These are phyloP conservation scores for Pythium phragmiticola DNA, from an alignment of 352 stramenopile genomes.

Conservation along the genomic window DNA sequence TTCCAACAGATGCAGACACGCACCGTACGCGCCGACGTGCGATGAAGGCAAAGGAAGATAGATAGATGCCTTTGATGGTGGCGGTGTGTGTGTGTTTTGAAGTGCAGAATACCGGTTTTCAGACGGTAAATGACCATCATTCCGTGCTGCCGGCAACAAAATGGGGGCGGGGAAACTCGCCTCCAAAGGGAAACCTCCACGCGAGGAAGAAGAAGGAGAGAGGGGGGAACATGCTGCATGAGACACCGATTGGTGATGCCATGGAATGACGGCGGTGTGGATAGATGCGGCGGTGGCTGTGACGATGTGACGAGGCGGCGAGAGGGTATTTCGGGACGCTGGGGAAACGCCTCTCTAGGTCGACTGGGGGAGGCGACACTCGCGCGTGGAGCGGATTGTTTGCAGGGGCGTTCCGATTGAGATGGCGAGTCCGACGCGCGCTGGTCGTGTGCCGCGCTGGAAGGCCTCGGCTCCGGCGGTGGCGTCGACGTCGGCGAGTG, in stretches of 20 bases:
- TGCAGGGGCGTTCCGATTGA: background rate
- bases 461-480: background rate
- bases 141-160: background rate
- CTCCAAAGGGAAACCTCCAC: background rate
- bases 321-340: background rate
- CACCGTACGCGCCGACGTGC: background rate
- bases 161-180: background rate
- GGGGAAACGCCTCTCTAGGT: background rate
- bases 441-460: background rate
- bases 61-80: background rate
- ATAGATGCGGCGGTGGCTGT: background rate
- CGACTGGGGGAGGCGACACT: background rate
- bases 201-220: background rate
- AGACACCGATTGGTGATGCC: background rate
- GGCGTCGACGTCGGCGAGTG: background rate
- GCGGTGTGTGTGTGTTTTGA: background rate
- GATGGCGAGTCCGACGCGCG: conserved; percentile 13
- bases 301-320: background rate
- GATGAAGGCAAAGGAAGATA: background rate
- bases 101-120: background rate
- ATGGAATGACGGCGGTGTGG: background rate
- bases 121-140: conserved; percentile 1
- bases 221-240: background rate
- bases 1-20: background rate
- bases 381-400: no score